Evolutionary conservation across 176 grass and related monocot genomes (phyloP).

Genomic region (Guadua angustifolia): DNA sequence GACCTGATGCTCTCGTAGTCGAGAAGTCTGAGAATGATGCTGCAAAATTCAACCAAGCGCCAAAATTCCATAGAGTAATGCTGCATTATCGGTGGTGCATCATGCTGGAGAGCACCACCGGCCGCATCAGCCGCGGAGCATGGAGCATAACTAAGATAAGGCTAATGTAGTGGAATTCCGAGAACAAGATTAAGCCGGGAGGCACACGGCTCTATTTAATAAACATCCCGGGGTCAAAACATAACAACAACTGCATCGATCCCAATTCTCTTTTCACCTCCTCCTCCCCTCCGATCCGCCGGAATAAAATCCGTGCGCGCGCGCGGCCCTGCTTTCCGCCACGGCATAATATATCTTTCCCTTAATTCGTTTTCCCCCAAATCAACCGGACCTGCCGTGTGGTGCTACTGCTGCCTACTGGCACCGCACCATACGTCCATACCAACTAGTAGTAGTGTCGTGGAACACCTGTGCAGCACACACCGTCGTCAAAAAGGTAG

Average conservation of each 20-base stretch:
- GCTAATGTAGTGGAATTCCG: slow-evolving; percentile 25
- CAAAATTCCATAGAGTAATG: neutral
- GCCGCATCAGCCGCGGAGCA: slow-evolving; percentile 30
- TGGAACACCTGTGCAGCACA: slow-evolving; percentile 32
- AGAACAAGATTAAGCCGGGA: slow-evolving; percentile 33
- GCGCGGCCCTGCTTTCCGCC: slow-evolving; percentile 13
- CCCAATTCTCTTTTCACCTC: neutral
- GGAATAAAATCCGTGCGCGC: slow-evolving; percentile 24
- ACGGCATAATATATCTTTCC: neutral
- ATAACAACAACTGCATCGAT: neutral
- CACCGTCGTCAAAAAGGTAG: slow-evolving; percentile 13
- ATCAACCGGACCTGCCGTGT: slow-evolving; percentile 22
- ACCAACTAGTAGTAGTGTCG: slow-evolving; percentile 33
- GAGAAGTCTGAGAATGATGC: slow-evolving; percentile 34
- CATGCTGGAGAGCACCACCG: slow-evolving; percentile 32
- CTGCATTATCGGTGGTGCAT: neutral
- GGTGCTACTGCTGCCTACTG: slow-evolving; percentile 12
- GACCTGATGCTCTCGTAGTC: slow-evolving; percentile 50
- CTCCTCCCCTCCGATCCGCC: neutral
- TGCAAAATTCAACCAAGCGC: slow-evolving; percentile 15
- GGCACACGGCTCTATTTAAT: slow-evolving; percentile 38
- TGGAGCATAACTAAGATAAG: slow-evolving; percentile 42
- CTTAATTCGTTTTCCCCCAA: neutral
- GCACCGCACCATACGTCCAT: no score
- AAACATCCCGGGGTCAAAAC: neutral